phyloP scores from a whole-genome alignment of 192 early-diverging fungal species.

The Geosiphon pyriformis region DNA sequence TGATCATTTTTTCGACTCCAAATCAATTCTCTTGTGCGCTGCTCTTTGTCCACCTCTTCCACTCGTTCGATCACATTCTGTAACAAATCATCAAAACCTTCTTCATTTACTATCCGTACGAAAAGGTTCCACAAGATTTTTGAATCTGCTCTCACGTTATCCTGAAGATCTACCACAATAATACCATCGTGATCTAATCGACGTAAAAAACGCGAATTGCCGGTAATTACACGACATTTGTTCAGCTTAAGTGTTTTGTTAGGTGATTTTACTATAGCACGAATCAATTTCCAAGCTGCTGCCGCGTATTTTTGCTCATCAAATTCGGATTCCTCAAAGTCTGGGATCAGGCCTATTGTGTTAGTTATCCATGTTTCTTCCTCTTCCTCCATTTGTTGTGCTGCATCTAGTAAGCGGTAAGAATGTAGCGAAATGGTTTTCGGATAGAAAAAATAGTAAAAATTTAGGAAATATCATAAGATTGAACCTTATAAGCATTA shows the following conservation, averaged over 20 bases:
- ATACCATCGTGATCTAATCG: slow-evolving; percentile 22
- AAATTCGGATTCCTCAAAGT: slow-evolving; percentile 23
- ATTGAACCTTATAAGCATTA: too few species aligned
- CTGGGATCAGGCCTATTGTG: slow-evolving; percentile 16
- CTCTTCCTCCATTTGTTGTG: neutral
- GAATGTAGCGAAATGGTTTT: too few species aligned
- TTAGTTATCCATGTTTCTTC: slow-evolving; percentile 7
- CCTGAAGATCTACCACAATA: slow-evolving; percentile 3
- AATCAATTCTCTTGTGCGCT: slow-evolving; percentile 20
- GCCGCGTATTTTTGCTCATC: slow-evolving; percentile 22
- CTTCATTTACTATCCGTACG: neutral
- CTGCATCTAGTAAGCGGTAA: neutral
- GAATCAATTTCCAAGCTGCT: slow-evolving; percentile 22
- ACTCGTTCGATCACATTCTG: slow-evolving; percentile 14
- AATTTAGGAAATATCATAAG: neutral
- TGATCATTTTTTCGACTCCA: slow-evolving; percentile 25
- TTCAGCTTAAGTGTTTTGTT: neutral
- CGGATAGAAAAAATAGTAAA: neutral
- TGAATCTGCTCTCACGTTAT: slow-evolving; percentile 16
- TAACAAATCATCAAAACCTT: slow-evolving; percentile 15
- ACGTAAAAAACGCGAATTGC: slow-evolving; percentile 10
- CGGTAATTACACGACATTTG: slow-evolving; percentile 9
- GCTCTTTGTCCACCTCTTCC: slow-evolving; percentile 24
- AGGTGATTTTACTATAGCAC: neutral
- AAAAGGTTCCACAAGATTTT: slow-evolving; percentile 22